A percentile compares a stretch with the other conserved stretches of the same genome.
Evolutionary conservation across 2,329 filamentous ascomycete species (phyloP).

Genomic region (Bipolaris gigantea): DNA sequence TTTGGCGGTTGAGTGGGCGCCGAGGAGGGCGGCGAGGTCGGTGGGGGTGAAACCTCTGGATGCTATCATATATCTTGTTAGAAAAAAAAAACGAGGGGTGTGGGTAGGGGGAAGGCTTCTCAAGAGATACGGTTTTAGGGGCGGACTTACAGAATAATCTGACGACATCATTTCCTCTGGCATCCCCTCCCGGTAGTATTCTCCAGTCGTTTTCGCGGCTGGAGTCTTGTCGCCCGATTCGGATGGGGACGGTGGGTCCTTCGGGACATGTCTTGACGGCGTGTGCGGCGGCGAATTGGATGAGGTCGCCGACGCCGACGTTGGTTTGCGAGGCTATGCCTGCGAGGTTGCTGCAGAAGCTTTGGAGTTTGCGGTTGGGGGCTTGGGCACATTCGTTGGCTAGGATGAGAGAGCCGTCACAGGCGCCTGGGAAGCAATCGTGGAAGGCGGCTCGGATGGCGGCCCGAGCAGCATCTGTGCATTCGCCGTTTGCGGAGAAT

Average conservation of each 20-base stretch:
- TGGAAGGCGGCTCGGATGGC: conserved; percentile 43
- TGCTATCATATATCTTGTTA: conserved; percentile 9
- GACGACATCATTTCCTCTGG: conserved; percentile 24
- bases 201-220: conserved; percentile 23
- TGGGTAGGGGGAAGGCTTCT: too few relatives aligned
- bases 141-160: conserved; percentile 33
- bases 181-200: conserved; percentile 28
- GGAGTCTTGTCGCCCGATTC: conserved; percentile 40
- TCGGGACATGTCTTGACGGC: conserved; percentile 44
- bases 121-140: too few relatives aligned
- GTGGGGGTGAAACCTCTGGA: conserved; percentile 42
- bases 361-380: conserved; percentile 50
- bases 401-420: conserved; percentile 43
- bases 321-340: conserved; percentile 47
- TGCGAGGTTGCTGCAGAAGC: conserved; percentile 47
- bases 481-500: conserved; percentile 40
- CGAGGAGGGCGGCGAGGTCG: conserved; percentile 46
- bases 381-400: conserved; percentile 40
- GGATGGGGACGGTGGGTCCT: conserved; percentile 38
- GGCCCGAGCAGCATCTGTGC: conserved; percentile 41
- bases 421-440: conserved; percentile 43
- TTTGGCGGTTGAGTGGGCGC: conserved; percentile 42
- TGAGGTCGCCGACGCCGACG: conserved; percentile 41
- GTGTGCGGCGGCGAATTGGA: conserved; percentile 44
- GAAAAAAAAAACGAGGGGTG: too few relatives aligned